A percentile compares a stretch with the other conserved stretches of the same genome.
Conservation (phyloP, 2,329 filamentous ascomycete species). For the Diaporthe citrichinensis region DNA sequence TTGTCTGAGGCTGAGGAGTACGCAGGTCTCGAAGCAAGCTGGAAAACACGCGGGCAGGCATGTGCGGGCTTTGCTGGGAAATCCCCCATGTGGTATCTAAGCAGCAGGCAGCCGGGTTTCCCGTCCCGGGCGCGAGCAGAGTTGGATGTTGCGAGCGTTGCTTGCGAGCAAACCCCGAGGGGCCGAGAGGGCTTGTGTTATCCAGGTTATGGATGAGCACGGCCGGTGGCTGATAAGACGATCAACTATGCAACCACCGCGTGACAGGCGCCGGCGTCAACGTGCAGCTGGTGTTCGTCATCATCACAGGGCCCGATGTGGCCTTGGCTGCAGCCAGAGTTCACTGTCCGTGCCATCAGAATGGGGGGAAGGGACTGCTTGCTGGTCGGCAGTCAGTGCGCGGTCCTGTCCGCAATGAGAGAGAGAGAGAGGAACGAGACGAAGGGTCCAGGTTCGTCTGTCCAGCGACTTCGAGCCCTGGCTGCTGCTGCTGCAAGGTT, state of each 20-base stretch:
- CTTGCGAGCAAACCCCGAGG: slow-evolving; percentile 9
- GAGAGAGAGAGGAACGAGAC: neutral
- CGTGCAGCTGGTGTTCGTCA: slow-evolving; percentile 1
- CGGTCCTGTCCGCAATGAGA: neutral
- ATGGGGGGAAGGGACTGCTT: neutral
- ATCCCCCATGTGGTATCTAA: neutral
- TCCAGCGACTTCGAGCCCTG: neutral
- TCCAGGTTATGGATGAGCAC: neutral
- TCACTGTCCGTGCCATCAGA: slow-evolving; percentile 1
- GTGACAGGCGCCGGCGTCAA: slow-evolving; percentile 10
- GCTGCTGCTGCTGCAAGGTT: slow-evolving; percentile 2
- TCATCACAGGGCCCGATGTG: neutral
- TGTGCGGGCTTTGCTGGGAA: neutral
- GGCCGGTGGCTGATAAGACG: slow-evolving; percentile 17
- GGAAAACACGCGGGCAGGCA: neutral
- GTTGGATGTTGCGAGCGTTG: slow-evolving; percentile 4
- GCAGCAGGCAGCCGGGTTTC: neutral
- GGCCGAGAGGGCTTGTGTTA: neutral
- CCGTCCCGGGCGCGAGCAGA: neutral
- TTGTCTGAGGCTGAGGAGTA: slow-evolving; percentile 14
- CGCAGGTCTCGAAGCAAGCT: slow-evolving; percentile 6
- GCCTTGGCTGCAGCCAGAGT: slow-evolving; percentile 10
- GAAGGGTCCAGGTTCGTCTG: neutral
- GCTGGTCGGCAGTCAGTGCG: neutral
- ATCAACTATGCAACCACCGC: slow-evolving; percentile 3